These are phyloP conservation scores for Gamsiella multidivaricata DNA, from an alignment of 192 early-diverging fungal genomes.

Conservation along the genomic window DNA sequence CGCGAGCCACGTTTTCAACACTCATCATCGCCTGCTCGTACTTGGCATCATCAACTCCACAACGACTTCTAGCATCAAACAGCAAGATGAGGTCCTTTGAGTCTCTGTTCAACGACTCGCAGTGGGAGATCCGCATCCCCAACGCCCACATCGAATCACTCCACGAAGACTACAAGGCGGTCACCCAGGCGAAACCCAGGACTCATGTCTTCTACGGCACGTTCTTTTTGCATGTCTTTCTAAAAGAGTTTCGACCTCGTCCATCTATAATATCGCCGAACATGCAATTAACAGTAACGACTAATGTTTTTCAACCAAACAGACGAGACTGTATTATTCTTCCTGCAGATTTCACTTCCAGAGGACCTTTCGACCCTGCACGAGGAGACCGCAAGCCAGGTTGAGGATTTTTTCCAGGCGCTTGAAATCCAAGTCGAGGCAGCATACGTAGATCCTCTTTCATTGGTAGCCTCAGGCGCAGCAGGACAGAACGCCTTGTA, in stretches of 20 bases:
- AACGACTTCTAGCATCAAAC: not conserved
- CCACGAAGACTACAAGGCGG: slow-evolving; percentile 42
- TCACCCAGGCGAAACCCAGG: slow-evolving; percentile 47
- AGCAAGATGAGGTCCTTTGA: slow-evolving; percentile 53
- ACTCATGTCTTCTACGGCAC: slow-evolving; percentile 58
- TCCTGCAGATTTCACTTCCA: slow-evolving; percentile 49
- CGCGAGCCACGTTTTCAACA: too few species aligned
- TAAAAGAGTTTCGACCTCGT: not conserved
- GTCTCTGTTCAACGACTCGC: slow-evolving; percentile 52
- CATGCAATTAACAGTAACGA: not conserved
- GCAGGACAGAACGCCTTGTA: slow-evolving; percentile 14
- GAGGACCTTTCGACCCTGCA: slow-evolving; percentile 50
- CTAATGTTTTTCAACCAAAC: slow-evolving; percentile 2
- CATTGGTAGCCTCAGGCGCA: slow-evolving; percentile 1
- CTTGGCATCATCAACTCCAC: not conserved
- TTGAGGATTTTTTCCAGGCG: slow-evolving; percentile 57
- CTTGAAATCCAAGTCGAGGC: slow-evolving; percentile 68
- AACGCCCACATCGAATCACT: slow-evolving; percentile 43
- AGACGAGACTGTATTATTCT: slow-evolving; percentile 56
- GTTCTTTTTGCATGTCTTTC: slow-evolving; percentile 3
- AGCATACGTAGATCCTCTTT: slow-evolving; percentile 54
- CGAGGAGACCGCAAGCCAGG: slow-evolving; percentile 38
- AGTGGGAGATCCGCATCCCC: slow-evolving; percentile 53
- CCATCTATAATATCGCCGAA: not conserved
- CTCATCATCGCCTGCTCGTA: not conserved